Percentiles rank a stretch among this genome's conserved stretches.
Evolutionary conservation across 345 rosid species (phyloP).

Genomic region (Sisymbrium irio): DNA sequence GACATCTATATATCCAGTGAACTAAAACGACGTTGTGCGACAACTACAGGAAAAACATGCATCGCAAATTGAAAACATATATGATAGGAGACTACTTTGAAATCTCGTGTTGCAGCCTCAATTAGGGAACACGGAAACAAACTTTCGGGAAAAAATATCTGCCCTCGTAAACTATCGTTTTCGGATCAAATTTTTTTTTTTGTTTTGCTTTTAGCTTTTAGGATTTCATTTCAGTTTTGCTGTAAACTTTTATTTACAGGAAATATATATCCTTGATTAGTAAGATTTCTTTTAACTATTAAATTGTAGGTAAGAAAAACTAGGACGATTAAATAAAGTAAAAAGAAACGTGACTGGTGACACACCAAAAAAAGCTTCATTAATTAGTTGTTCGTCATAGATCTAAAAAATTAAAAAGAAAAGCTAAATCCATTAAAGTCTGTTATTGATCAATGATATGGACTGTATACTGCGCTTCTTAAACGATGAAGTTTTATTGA

Average conservation of each 20-base stretch:
- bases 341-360: not conserved
- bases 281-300: no score
- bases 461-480: not conserved
- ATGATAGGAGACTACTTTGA: not conserved
- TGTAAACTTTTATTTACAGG: not conserved
- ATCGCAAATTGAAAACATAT: not conserved
- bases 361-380: not conserved
- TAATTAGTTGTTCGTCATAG: not conserved
- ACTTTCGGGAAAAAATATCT: no score
- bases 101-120: not conserved
- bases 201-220: no score
- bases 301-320: not conserved
- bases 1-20: not conserved
- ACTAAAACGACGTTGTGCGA: not conserved
- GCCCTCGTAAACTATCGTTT: not conserved
- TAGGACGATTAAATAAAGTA: not conserved
- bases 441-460: conserved; percentile 16
- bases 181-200: no score
- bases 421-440: not conserved
- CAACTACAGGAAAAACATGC: not conserved
- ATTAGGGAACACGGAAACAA: not conserved
- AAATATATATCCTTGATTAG: not conserved
- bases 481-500: not conserved
- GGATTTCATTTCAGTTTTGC: no score
- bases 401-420: not conserved